phyloP scores from a whole-genome alignment of 106 monocot genomes.

The Hemerocallis citrina region DNA sequence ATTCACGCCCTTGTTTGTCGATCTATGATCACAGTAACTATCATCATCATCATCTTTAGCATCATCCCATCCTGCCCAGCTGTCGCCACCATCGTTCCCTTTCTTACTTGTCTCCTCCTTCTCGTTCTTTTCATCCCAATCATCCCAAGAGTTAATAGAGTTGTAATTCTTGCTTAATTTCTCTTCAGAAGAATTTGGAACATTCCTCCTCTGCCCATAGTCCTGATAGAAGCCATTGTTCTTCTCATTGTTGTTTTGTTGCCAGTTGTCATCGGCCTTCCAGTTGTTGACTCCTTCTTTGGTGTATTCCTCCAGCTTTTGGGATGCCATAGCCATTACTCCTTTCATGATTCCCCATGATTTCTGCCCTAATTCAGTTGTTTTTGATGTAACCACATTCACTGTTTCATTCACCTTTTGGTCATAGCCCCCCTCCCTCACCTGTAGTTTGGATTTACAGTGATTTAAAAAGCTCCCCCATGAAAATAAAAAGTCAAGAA shows the following conservation, averaged over 20 bases:
- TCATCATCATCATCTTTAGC: constrained; percentile 30
- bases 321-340: constrained; percentile 31
- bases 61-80: constrained; percentile 65
- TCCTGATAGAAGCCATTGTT: constrained; percentile 18
- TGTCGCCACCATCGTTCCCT: constrained; percentile 28
- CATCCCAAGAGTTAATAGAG: background rate
- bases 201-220: constrained; percentile 1
- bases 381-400: constrained; percentile 25
- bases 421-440: constrained; percentile 16
- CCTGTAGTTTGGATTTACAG: too few species aligned
- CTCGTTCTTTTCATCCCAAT: constrained; percentile 13
- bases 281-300: constrained; percentile 10
- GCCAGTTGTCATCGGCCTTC: constrained; percentile 14
- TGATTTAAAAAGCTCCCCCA: too few species aligned
- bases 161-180: constrained; percentile 1
- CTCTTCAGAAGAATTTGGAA: background rate
- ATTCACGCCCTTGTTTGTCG: constrained; percentile 14
- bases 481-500: too few species aligned
- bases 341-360: constrained; percentile 52
- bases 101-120: constrained; percentile 17
- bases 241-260: background rate
- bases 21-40: constrained; percentile 16
- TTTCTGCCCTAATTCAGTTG: constrained; percentile 40
- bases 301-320: constrained; percentile 43
- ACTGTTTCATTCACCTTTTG: constrained; percentile 53